phyloP scores from a whole-genome alignment of 2,329 filamentous ascomycete genomes.

The Ophiostoma pallidulum region DNA sequence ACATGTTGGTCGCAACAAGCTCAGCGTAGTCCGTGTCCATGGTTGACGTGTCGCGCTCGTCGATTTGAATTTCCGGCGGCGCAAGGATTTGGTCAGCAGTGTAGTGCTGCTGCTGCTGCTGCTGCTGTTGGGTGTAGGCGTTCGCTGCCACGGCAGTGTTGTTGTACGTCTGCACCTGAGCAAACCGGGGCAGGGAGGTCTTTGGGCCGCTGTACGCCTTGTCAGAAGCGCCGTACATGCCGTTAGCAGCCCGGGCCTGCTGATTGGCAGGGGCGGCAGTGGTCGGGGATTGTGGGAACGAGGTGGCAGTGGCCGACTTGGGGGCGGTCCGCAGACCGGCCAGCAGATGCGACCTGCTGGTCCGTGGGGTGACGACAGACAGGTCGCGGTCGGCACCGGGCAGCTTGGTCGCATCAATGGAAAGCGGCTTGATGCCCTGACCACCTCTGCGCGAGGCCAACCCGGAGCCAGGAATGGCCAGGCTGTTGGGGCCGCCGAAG shows the following conservation, averaged over 20 bases:
- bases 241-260: conserved; percentile 33
- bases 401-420: conserved; percentile 61
- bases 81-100: conserved; percentile 83
- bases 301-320: conserved; percentile 67
- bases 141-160: conserved; percentile 8
- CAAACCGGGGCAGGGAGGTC: conserved; percentile 42
- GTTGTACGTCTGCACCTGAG: conserved; percentile 21
- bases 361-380: conserved; percentile 72
- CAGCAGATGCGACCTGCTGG: conserved; percentile 87
- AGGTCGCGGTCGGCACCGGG: conserved; percentile 59
- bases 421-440: conserved; percentile 83
- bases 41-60: conserved; percentile 57
- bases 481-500: conserved; percentile 59
- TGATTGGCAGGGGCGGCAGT: conserved; percentile 29
- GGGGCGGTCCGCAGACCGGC: conserved; percentile 89
- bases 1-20: conserved; percentile 82
- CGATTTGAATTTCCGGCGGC: conserved; percentile 69
- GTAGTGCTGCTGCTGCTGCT: conserved; percentile 51
- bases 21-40: conserved; percentile 87
- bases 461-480: conserved; percentile 68
- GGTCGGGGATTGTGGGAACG: conserved; percentile 44
- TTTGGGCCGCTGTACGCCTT: conserved; percentile 42
- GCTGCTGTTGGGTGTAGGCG: conserved; percentile 4
- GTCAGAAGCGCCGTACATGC: conserved; percentile 36
- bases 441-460: conserved; percentile 79